Percentiles rank a stretch among this genome's conserved stretches.
These are phyloP conservation scores for Hypericum androsaemum DNA, from an alignment of 345 rosid genomes.

Conservation along the genomic window DNA sequence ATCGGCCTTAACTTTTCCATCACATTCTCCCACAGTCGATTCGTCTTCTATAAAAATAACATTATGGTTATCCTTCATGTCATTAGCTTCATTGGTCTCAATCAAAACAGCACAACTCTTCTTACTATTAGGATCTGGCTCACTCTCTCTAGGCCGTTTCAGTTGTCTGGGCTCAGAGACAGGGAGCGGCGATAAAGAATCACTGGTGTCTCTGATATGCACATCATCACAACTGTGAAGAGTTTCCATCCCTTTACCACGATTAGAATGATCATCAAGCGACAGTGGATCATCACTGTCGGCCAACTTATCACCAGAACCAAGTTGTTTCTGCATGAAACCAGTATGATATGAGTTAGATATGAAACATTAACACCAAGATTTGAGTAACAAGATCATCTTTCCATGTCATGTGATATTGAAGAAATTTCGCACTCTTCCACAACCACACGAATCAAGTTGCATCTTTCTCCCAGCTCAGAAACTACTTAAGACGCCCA, in stretches of 20 bases:
- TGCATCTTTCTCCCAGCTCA: no score
- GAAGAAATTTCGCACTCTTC: no score
- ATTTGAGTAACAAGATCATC: constrained; percentile 10
- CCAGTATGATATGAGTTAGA: constrained; percentile 21
- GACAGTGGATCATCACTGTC: constrained; percentile 26
- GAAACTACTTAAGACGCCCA: no score
- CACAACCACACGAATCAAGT: no score
- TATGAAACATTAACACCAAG: not conserved
- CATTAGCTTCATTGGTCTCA: constrained; percentile 35
- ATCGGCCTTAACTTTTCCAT: constrained; percentile 12
- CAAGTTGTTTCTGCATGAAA: constrained; percentile 14
- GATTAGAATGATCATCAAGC: constrained; percentile 17
- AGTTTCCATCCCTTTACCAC: constrained; percentile 12
- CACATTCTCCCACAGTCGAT: constrained; percentile 19
- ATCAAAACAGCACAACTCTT: constrained; percentile 29
- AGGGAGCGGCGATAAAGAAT: constrained; percentile 25
- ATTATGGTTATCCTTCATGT: constrained; percentile 18
- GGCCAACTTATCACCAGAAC: constrained; percentile 15
- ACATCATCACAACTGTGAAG: constrained; percentile 18
- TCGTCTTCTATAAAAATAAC: constrained; percentile 23
- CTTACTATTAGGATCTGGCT: constrained; percentile 26
- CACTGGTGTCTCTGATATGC: constrained; percentile 16
- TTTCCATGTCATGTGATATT: no score
- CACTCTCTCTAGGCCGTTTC: constrained; percentile 37
- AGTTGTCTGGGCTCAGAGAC: constrained; percentile 19